Evolutionary conservation across 441 rosid species (phyloP), one percentile per base, ranked within the genome.

Genomic region (Lepidium campestre): DNA sequence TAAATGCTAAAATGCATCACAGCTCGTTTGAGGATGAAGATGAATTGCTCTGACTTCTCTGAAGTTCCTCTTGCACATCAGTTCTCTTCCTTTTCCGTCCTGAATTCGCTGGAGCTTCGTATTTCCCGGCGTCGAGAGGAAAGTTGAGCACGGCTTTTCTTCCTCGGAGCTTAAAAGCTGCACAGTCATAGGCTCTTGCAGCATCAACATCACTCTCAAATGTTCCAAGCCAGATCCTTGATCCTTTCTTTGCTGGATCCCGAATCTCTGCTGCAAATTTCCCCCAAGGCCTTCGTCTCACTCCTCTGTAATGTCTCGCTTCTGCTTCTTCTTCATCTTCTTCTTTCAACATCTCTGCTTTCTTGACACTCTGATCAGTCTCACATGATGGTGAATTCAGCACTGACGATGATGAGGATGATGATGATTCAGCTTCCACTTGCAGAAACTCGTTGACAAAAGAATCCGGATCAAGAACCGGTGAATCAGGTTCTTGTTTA

Each of bases 241-340:
- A 75, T 10, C 98, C 98, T 55, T 85, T 90, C 57, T 82, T 75
- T 46, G 62, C 73, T 0, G 98, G 97, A 76, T 90, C 97, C 7
- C 98, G 79, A 18, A 90, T 90, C 86, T 90, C 98, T 13, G 96
- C 98, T 6, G 97, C 95, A 31, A 76, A 90, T 74, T 90, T 92
- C 0, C 98, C 98, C 96, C 98, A 89, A 0, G 96, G 90, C 75
- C 97, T 80, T 76, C 88, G 72, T 64, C 98, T 63, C 1, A 90
- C 96, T 34, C 98, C 98, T 73, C 98, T 65, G 78, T 81, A 91
- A 69, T 80, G 96, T 70, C 80, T 85, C 59, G 13, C 68, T 73
- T 77, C 76, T 48, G 22, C 39, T 62, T 44, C 61, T 53, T 27
- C 37, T 44, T 55, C 62, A n/a, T n/a, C n/a, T 46, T 53, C 83